These are phyloP conservation scores for Leptomonas seymouri DNA, from an alignment of 208 protist genomes.

Conservation along the genomic window DNA sequence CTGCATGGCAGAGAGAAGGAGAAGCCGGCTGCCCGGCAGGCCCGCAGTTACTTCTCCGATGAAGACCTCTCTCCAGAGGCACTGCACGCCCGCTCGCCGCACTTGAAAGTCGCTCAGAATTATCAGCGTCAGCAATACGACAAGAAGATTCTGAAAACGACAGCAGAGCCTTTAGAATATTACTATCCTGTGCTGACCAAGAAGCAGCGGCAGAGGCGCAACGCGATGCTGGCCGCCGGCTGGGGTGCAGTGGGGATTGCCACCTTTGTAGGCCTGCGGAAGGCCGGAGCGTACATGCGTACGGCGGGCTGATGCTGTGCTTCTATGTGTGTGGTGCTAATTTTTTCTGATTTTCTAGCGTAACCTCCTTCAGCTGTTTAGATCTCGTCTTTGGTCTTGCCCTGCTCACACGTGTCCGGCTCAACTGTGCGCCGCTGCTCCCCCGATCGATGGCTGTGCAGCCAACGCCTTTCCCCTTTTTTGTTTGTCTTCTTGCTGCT, in stretches of 20 bases:
- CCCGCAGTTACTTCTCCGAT: slow-evolving; percentile 71
- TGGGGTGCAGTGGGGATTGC: slow-evolving; percentile 19
- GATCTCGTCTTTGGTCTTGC: neutral
- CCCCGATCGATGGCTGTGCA: too few species aligned
- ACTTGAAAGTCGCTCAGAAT: slow-evolving; percentile 72
- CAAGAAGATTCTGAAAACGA: slow-evolving; percentile 70
- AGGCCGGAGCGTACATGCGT: slow-evolving; percentile 41
- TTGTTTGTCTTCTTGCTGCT: slow-evolving; percentile 1
- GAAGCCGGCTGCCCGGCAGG: slow-evolving; percentile 62
- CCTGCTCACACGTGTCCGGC: too few species aligned
- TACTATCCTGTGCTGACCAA: slow-evolving; percentile 59
- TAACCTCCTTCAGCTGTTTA: neutral
- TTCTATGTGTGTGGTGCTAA: neutral
- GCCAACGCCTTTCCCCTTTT: neutral
- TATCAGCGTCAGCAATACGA: slow-evolving; percentile 58
- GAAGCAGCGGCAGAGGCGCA: slow-evolving; percentile 33
- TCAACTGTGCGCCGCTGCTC: too few species aligned
- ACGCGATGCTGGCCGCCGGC: slow-evolving; percentile 27
- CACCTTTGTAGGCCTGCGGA: slow-evolving; percentile 12
- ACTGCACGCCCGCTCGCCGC: slow-evolving; percentile 59
- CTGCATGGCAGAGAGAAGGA: slow-evolving; percentile 59
- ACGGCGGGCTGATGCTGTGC: slow-evolving; percentile 28
- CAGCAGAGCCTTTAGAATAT: slow-evolving; percentile 61
- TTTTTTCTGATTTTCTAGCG: too few species aligned
- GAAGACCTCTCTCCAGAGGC: slow-evolving; percentile 63